These are phyloP conservation scores for Papilionanthe hybrid DNA, from an alignment of 116 monocot species.

Conservation along the genomic window DNA sequence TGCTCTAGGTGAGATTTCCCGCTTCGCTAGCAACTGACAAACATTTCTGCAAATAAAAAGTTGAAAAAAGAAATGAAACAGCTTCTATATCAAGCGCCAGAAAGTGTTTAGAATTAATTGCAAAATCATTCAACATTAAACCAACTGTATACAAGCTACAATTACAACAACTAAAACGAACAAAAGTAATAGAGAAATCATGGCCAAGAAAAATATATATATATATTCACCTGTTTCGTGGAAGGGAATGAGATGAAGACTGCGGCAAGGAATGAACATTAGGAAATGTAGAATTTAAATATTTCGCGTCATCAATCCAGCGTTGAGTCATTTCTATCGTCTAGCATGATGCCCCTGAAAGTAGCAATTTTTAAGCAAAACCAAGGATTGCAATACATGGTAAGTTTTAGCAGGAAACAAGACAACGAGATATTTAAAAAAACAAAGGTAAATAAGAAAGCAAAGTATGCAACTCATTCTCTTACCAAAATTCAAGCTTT, in stretches of 20 bases:
- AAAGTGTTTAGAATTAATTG: neutral
- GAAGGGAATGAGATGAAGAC: slow-evolving; percentile 4
- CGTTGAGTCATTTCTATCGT: slow-evolving; percentile 20
- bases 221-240: slow-evolving; percentile 8
- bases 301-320: slow-evolving; percentile 19
- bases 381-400: neutral
- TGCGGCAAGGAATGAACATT: slow-evolving; percentile 9
- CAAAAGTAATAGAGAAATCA: neutral
- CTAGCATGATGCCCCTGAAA: slow-evolving; percentile 20
- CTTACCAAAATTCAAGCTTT: neutral
- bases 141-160: neutral
- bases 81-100: neutral
- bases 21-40: slow-evolving; percentile 46
- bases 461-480: neutral
- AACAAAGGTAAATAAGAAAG: neutral
- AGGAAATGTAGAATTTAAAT: slow-evolving; percentile 14
- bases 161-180: neutral
- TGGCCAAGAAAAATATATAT: neutral
- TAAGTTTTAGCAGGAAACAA: neutral
- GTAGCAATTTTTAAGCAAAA: slow-evolving; percentile 1
- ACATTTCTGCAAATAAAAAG: slow-evolving; percentile 35
- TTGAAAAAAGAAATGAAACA: neutral
- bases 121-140: neutral
- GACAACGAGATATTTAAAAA: neutral
- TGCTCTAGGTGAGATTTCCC: slow-evolving; percentile 68